Conservation (phyloP, 1,284 basidiomycete species). For the Ganoderma multipileum region DNA sequence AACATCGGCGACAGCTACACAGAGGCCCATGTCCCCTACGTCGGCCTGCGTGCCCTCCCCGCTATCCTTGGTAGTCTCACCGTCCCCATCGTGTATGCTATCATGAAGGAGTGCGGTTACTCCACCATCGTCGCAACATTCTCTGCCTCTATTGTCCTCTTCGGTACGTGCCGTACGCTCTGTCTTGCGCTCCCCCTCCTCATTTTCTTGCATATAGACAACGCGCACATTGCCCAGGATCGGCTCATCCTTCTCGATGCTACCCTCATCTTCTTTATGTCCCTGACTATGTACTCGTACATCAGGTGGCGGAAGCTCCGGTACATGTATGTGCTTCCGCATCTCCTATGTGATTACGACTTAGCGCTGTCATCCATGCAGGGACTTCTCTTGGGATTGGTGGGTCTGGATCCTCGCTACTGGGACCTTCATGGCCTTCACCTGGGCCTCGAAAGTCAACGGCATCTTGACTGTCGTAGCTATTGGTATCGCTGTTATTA, state of each 20-base stretch:
- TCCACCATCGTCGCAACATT: conserved; percentile 90
- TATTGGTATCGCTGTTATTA: conserved; percentile 89
- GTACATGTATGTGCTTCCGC: conserved; percentile 70
- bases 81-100: conserved; percentile 90
- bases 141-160: conserved; percentile 84
- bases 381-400: conserved; percentile 90
- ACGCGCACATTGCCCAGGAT: conserved; percentile 94
- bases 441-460: conserved; percentile 98
- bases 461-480: conserved; percentile 92
- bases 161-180: conserved; percentile 60
- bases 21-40: conserved; percentile 88
- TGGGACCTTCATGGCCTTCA: conserved; percentile 93
- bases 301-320: conserved; percentile 95
- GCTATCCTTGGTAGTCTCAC: conserved; percentile 92
- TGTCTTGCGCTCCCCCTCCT: conserved; percentile 3
- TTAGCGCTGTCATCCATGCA: conserved; percentile 40
- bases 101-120: conserved; percentile 98
- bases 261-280: conserved; percentile 94
- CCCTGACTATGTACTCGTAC: conserved; percentile 94
- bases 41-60: conserved; percentile 92
- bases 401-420: conserved; percentile 95
- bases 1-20: conserved; percentile 96
- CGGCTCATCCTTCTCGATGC: conserved; percentile 97
- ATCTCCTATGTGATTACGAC: neutral
- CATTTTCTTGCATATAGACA: conserved; percentile 63